Evolutionary conservation across 169 alveolate species (phyloP).

Genomic region (Cryptosporidium canis): DNA sequence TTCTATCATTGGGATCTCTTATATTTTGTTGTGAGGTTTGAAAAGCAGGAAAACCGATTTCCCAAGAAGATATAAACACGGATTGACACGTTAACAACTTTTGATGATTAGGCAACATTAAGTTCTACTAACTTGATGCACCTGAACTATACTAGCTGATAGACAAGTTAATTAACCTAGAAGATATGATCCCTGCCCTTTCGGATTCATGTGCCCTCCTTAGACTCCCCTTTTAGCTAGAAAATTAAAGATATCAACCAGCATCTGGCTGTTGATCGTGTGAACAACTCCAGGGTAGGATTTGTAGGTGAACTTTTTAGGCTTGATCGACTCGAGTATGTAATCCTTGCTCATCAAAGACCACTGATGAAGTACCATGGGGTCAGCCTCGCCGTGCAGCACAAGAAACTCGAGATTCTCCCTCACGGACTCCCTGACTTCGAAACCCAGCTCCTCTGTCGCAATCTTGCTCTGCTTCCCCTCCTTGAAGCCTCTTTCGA

Average conservation of each 20-base stretch:
- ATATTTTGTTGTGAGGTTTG: background rate
- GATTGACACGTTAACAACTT: background rate
- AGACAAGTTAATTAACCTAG: too few relatives aligned
- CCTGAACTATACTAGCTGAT: too few relatives aligned
- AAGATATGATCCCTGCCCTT: too few relatives aligned
- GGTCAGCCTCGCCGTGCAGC: slow-evolving; percentile 69
- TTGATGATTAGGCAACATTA: too few relatives aligned
- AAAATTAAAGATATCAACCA: slow-evolving; percentile 21
- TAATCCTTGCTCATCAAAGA: slow-evolving; percentile 7
- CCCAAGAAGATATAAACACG: background rate
- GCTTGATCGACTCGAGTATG: slow-evolving; percentile 8
- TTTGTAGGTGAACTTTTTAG: slow-evolving; percentile 28
- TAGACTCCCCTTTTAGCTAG: slow-evolving; percentile 6
- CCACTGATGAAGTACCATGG: slow-evolving; percentile 36
- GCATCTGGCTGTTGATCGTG: slow-evolving; percentile 25
- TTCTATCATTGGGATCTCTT: slow-evolving; percentile 41
- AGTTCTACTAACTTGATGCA: too few relatives aligned
- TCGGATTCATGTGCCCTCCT: too few relatives aligned
- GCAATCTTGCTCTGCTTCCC: slow-evolving; percentile 33
- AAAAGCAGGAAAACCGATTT: background rate
- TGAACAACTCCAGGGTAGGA: slow-evolving; percentile 60
- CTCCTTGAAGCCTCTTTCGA: slow-evolving; percentile 24
- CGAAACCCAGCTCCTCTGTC: slow-evolving; percentile 13
- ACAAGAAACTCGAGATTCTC: slow-evolving; percentile 36
- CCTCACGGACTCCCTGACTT: slow-evolving; percentile 12